Percentiles rank a stretch among this genome's conserved stretches.
phyloP scores from a whole-genome alignment of 805 yeast species.

The Yarrowia divulgata region DNA sequence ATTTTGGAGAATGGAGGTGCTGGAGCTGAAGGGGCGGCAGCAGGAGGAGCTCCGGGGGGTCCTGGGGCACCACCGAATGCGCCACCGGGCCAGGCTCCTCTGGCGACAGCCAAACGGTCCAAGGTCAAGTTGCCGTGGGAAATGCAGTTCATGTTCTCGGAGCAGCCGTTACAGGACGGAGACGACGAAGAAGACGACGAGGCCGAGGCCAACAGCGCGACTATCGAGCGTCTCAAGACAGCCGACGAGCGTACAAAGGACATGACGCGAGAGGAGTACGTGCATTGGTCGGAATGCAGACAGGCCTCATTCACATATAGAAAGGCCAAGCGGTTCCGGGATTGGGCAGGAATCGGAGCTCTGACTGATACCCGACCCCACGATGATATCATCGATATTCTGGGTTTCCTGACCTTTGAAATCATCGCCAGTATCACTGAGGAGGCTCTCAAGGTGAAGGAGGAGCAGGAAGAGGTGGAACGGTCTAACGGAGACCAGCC shows the following conservation, averaged over 20 bases:
- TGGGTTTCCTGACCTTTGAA: constrained; percentile 95
- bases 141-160: constrained; percentile 88
- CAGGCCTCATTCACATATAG: constrained; percentile 97
- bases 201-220: constrained; percentile 84
- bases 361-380: constrained; percentile 89
- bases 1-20: constrained; percentile 58
- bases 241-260: constrained; percentile 93
- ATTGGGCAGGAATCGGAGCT: constrained; percentile 90
- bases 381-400: constrained; percentile 94
- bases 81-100: constrained; percentile 37
- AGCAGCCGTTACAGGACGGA: constrained; percentile 76
- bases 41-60: neutral
- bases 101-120: constrained; percentile 63
- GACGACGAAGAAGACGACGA: constrained; percentile 86
- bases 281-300: constrained; percentile 98
- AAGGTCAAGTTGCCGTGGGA: constrained; percentile 95
- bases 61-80: constrained; percentile 14
- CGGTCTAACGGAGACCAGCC: constrained; percentile 58
- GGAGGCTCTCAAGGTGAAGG: constrained; percentile 82
- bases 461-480: constrained; percentile 64
- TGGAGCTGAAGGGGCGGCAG: constrained; percentile 43
- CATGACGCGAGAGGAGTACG: constrained; percentile 97
- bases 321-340: constrained; percentile 91
- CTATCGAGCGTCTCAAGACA: constrained; percentile 83
- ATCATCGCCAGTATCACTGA: constrained; percentile 95